Conservation (phyloP, 176 grass and related monocot species). For the Carex myosuroides region DNA sequence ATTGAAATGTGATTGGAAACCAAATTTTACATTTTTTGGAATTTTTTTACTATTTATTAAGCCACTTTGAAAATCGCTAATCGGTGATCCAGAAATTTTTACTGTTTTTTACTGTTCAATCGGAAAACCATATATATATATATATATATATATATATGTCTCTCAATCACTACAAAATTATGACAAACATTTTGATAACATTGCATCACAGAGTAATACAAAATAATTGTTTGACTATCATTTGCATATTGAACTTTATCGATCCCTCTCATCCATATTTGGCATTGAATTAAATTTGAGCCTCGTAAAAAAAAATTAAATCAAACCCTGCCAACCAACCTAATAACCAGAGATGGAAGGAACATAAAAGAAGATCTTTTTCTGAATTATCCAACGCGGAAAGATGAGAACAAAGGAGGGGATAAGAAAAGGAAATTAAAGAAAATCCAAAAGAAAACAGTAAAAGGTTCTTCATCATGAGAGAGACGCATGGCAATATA, state of each 20-base stretch:
- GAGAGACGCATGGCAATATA: background rate
- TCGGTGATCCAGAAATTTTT: too few species aligned
- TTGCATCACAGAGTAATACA: background rate
- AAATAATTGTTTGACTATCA: background rate
- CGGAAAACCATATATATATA: too few species aligned
- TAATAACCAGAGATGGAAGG: background rate
- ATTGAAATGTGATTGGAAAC: too few species aligned
- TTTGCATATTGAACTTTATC: background rate
- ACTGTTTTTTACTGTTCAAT: too few species aligned
- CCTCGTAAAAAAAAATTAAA: background rate
- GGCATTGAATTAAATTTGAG: background rate
- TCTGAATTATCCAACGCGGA: background rate
- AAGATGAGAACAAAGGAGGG: background rate
- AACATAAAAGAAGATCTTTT: background rate
- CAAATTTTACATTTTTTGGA: too few species aligned
- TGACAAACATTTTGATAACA: background rate
- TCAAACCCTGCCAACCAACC: background rate
- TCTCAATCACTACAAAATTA: background rate
- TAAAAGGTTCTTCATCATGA: background rate
- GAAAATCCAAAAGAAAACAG: constrained; percentile 3
- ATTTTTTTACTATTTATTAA: too few species aligned
- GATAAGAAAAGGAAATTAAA: constrained; percentile 12
- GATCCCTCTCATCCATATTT: background rate
- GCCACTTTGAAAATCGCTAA: too few species aligned
- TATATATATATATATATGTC: too few species aligned